Conservation (phyloP, 225 moss, liverwort and hornwort species). For the Ulota crispa region DNA sequence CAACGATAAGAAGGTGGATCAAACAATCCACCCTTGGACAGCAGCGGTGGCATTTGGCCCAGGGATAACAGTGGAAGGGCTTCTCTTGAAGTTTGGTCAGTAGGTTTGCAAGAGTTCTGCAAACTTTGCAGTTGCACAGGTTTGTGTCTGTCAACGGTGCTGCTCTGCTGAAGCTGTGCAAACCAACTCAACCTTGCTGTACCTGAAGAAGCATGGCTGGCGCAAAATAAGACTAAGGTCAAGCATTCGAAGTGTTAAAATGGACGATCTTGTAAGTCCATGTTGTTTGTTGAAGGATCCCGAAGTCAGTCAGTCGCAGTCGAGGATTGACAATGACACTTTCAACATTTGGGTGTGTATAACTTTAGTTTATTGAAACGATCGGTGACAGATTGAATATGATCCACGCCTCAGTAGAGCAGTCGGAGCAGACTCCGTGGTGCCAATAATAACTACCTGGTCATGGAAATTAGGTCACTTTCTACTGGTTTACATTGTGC, state of each 20-base stretch:
- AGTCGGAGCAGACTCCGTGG: background rate
- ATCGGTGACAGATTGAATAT: background rate
- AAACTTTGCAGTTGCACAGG: background rate
- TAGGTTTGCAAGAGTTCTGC: background rate
- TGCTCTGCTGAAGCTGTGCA: background rate
- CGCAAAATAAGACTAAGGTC: background rate
- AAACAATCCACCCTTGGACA: conserved; percentile 30
- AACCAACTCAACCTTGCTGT: background rate
- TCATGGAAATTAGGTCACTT: background rate
- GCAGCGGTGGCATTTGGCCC: conserved; percentile 40
- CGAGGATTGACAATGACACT: background rate
- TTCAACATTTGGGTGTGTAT: background rate
- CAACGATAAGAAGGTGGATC: conserved; percentile 22
- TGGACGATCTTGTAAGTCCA: background rate
- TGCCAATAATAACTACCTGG: background rate
- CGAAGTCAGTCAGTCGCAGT: background rate
- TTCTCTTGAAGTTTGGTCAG: conserved; percentile 36
- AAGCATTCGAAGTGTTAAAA: background rate
- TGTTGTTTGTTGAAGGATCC: background rate
- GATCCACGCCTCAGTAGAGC: background rate
- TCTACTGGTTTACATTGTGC: too few relatives aligned
- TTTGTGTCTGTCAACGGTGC: background rate
- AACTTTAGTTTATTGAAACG: conserved; percentile 12
- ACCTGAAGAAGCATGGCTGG: background rate
- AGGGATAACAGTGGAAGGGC: conserved; percentile 40